Conservation (phyloP, 1,284 basidiomycete species). For the Cutaneotrichosporon sp. region DNA sequence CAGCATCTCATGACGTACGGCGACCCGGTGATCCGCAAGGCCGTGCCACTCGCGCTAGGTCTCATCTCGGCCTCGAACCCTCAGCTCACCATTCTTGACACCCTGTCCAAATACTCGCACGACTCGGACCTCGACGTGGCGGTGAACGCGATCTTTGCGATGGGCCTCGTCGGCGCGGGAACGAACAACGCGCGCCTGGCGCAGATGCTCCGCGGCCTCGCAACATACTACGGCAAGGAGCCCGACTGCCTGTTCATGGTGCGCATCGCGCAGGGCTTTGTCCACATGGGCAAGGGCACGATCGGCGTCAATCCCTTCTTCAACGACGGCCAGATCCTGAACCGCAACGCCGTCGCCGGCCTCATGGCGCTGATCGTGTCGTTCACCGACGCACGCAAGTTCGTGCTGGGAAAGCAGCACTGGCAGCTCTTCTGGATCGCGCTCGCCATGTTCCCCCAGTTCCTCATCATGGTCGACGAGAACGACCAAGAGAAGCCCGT, state of each 20-base stretch:
- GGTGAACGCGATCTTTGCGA: conserved; percentile 95
- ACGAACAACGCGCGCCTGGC: conserved; percentile 97
- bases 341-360: conserved; percentile 85
- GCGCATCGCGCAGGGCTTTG: conserved; percentile 90
- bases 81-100: conserved; percentile 91
- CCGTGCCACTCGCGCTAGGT: conserved; percentile 93
- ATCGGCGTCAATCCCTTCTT: conserved; percentile 99
- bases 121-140: conserved; percentile 96
- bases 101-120: conserved; percentile 98
- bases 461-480: conserved; percentile 96
- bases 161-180: conserved; percentile 97
- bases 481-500: conserved; percentile 79
- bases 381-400: conserved; percentile 89
- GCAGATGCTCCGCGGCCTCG: conserved; percentile 95
- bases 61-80: conserved; percentile 95
- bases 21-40: conserved; percentile 85
- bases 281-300: conserved; percentile 99
- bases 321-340: conserved; percentile 87
- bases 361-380: conserved; percentile 82
- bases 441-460: conserved; percentile 95
- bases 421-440: conserved; percentile 98
- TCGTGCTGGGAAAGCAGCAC: conserved; percentile 90
- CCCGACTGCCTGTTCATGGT: conserved; percentile 97
- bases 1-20: conserved; percentile 99
- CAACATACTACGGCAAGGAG: conserved; percentile 97